These are phyloP conservation scores for Przewalskia tangutica DNA, from an alignment of 257 asterid species.

Conservation along the genomic window DNA sequence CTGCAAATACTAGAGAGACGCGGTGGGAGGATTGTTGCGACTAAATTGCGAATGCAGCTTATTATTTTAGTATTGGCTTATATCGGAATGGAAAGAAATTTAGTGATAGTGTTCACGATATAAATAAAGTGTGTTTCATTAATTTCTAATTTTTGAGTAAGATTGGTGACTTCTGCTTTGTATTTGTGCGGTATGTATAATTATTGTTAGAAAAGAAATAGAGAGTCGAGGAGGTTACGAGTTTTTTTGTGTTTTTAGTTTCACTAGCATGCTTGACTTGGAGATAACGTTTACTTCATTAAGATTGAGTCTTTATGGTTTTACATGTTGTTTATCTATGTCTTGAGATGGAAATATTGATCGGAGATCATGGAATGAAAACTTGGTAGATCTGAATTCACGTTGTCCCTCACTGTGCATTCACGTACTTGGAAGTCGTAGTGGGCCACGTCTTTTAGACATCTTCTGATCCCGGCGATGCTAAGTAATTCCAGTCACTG, in stretches of 20 bases:
- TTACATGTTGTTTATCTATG: slow-evolving; percentile 6
- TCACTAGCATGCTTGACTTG: not conserved
- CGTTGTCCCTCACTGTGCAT: slow-evolving; percentile 57
- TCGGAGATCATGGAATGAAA: slow-evolving; percentile 57
- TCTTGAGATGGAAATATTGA: slow-evolving; percentile 52
- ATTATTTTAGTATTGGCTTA: not conserved
- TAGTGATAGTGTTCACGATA: not conserved
- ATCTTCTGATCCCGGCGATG: slow-evolving; percentile 45
- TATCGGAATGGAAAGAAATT: not conserved
- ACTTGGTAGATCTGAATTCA: slow-evolving; percentile 78
- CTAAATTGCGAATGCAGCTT: not conserved
- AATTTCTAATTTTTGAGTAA: no score
- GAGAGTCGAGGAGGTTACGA: not conserved
- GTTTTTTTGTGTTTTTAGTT: not conserved
- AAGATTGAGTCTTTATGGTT: not conserved
- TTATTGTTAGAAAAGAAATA: no score
- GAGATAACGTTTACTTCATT: not conserved
- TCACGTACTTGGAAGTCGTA: slow-evolving; percentile 38
- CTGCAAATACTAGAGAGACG: not conserved
- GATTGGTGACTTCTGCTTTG: no score
- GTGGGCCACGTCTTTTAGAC: slow-evolving; percentile 28
- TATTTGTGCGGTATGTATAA: no score
- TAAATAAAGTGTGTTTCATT: no score
- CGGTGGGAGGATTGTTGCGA: not conserved
- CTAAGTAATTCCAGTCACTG: slow-evolving; percentile 51